Evolutionary conservation across 163 green algal species (phyloP).

Genomic region (Scenedesmus sp.): DNA sequence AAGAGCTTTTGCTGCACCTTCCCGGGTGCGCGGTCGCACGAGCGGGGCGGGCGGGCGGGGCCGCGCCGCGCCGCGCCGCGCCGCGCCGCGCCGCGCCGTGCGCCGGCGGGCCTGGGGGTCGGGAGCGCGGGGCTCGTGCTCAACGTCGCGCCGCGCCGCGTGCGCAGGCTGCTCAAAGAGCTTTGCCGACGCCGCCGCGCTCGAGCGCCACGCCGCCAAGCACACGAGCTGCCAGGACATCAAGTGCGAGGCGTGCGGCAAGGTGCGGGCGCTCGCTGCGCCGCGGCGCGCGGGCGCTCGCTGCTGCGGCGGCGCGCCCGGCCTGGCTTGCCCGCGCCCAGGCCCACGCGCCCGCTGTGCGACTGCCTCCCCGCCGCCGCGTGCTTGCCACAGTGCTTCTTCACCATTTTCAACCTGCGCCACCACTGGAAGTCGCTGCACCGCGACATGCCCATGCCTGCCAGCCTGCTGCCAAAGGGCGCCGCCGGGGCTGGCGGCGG

Average conservation of each 20-base stretch:
- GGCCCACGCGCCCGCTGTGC: neutral
- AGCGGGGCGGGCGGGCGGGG: no score
- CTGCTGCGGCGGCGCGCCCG: neutral
- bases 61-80: no score
- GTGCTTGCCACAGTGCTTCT: constrained; percentile 41
- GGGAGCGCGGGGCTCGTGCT: no score
- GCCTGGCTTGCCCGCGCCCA: neutral
- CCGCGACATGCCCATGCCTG: constrained; percentile 13
- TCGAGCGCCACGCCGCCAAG: constrained; percentile 42
- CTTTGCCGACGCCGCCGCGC: constrained; percentile 45
- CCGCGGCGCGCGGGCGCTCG: no score
- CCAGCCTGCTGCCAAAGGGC: neutral
- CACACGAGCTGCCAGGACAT: constrained; percentile 39
- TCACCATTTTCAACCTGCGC: constrained; percentile 38
- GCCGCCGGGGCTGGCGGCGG: no score
- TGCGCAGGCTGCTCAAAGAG: constrained; percentile 46
- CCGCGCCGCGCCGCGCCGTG: no score
- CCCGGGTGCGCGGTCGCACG: no score
- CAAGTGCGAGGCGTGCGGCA: constrained; percentile 23
- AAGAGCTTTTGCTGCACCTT: constrained; percentile 45
- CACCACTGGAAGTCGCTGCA: constrained; percentile 39
- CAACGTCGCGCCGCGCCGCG: no score
- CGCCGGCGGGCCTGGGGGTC: no score
- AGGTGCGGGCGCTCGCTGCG: constrained; percentile 18
- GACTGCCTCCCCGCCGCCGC: neutral